phyloP scores from a whole-genome alignment of 768 basidiomycete genomes.

The Lepiota subincarnata region DNA sequence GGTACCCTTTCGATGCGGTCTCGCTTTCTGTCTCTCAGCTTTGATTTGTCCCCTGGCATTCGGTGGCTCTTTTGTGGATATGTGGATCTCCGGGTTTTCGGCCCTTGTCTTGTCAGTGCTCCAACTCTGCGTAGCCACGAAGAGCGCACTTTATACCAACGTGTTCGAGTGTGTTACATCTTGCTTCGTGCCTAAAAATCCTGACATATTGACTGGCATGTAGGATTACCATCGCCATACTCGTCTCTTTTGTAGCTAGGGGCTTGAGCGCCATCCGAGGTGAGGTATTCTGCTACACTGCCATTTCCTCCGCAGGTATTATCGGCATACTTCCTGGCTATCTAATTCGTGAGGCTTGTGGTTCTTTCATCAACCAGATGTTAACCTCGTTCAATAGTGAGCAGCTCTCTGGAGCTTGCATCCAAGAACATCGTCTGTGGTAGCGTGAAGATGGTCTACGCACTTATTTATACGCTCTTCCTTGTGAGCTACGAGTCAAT shows the following conservation, averaged over 20 bases:
- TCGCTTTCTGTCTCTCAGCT: slow-evolving; percentile 70
- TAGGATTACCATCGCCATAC: slow-evolving; percentile 79
- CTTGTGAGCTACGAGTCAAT: slow-evolving; percentile 31
- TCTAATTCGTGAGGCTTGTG: slow-evolving; percentile 56
- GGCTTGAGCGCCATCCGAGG: slow-evolving; percentile 75
- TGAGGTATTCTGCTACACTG: slow-evolving; percentile 85
- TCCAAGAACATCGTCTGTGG: slow-evolving; percentile 85
- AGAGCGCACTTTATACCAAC: slow-evolving; percentile 80
- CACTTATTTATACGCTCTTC: slow-evolving; percentile 83
- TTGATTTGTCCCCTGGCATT: slow-evolving; percentile 85
- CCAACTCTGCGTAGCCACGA: slow-evolving; percentile 69
- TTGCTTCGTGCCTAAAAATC: background rate
- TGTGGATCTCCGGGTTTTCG: slow-evolving; percentile 73
- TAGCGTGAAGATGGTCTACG: slow-evolving; percentile 84
- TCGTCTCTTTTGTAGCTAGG: slow-evolving; percentile 78
- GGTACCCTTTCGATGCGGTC: slow-evolving; percentile 51
- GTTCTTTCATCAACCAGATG: background rate
- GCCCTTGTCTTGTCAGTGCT: slow-evolving; percentile 67
- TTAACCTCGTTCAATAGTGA: slow-evolving; percentile 39
- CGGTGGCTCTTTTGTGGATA: slow-evolving; percentile 79
- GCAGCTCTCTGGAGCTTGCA: slow-evolving; percentile 77
- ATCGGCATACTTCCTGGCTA: slow-evolving; percentile 90
- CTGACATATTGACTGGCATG: background rate
- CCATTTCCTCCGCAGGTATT: slow-evolving; percentile 84
- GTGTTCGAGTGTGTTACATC: slow-evolving; percentile 75